Conservation (phyloP, 768 basidiomycete genomes). For the Candolleomyces aberdarensis region DNA sequence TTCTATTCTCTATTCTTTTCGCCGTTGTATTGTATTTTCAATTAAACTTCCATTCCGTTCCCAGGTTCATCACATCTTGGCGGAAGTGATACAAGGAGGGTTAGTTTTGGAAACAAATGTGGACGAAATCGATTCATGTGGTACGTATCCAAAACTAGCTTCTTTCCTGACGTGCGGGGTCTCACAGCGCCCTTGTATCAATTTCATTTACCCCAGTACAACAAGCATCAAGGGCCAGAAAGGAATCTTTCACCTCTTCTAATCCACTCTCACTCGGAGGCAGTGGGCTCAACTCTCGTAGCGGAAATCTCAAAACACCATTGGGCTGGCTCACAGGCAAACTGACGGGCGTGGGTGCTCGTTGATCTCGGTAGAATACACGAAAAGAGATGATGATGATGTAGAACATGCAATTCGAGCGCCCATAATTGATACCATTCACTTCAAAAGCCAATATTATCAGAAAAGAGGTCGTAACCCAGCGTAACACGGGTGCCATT, state of each 20-base stretch:
- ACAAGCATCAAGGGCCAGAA: constrained; percentile 65
- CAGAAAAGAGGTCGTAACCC: too few relatives aligned
- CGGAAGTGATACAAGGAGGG: constrained; percentile 97
- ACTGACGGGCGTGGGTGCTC: constrained; percentile 61
- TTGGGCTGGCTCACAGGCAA: constrained; percentile 79
- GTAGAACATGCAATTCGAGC: too few relatives aligned
- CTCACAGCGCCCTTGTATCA: constrained; percentile 1
- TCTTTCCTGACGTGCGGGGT: neutral
- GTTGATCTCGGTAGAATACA: constrained; percentile 21
- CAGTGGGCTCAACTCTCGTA: constrained; percentile 58
- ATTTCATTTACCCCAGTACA: constrained; percentile 46
- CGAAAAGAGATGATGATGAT: too few relatives aligned
- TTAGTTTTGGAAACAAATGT: constrained; percentile 94
- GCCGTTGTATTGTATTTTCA: neutral
- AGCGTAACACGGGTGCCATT: too few relatives aligned
- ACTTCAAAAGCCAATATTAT: too few relatives aligned
- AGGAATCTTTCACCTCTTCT: constrained; percentile 75
- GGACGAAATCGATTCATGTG: constrained; percentile 72
- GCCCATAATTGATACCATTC: too few relatives aligned
- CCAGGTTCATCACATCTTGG: constrained; percentile 90
- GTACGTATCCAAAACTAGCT: constrained; percentile 35
- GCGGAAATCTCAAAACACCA: constrained; percentile 62
- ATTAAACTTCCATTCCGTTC: constrained; percentile 3
- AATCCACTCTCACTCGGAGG: constrained; percentile 79
- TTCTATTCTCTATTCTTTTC: neutral